phyloP scores from a whole-genome alignment of 495 filamentous ascomycete species.

The Aspergillus avenaceus region DNA sequence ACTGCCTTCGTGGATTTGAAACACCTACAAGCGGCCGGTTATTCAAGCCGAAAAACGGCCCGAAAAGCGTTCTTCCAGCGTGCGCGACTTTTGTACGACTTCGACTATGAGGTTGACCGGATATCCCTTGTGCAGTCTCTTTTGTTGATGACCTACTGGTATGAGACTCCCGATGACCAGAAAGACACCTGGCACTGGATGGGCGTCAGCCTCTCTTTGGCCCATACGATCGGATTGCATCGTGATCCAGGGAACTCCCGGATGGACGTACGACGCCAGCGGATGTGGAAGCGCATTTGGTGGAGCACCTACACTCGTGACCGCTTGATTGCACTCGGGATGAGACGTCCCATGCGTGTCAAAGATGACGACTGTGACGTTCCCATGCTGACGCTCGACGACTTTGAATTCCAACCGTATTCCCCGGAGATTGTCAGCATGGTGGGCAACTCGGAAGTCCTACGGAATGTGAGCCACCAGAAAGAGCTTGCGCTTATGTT shows the following conservation, averaged over 20 bases:
- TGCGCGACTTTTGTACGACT: slow-evolving; percentile 74
- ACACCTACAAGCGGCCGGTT: slow-evolving; percentile 65
- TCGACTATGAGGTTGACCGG: slow-evolving; percentile 79
- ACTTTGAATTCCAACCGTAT: slow-evolving; percentile 73
- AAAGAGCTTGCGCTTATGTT: slow-evolving; percentile 77
- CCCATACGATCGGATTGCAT: slow-evolving; percentile 80
- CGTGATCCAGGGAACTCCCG: slow-evolving; percentile 71
- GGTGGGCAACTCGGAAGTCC: slow-evolving; percentile 59
- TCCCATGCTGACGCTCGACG: slow-evolving; percentile 75
- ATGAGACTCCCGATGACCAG: slow-evolving; percentile 83
- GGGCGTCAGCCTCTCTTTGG: slow-evolving; percentile 78
- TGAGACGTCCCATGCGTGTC: slow-evolving; percentile 83
- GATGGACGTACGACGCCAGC: slow-evolving; percentile 66
- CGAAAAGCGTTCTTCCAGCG: slow-evolving; percentile 77
- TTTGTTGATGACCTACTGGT: slow-evolving; percentile 87
- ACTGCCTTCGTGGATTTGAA: slow-evolving; percentile 73
- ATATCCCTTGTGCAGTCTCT: slow-evolving; percentile 79
- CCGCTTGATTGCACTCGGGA: slow-evolving; percentile 80
- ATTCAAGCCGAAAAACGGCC: slow-evolving; percentile 63
- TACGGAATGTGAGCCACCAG: slow-evolving; percentile 62
- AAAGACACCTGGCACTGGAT: slow-evolving; percentile 94
- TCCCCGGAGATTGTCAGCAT: slow-evolving; percentile 62
- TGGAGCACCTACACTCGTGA: slow-evolving; percentile 93
- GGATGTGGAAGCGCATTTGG: slow-evolving; percentile 88
- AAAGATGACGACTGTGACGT: slow-evolving; percentile 89